These are phyloP conservation scores for Zangia roseola DNA, from an alignment of 768 basidiomycete genomes.

Conservation along the genomic window DNA sequence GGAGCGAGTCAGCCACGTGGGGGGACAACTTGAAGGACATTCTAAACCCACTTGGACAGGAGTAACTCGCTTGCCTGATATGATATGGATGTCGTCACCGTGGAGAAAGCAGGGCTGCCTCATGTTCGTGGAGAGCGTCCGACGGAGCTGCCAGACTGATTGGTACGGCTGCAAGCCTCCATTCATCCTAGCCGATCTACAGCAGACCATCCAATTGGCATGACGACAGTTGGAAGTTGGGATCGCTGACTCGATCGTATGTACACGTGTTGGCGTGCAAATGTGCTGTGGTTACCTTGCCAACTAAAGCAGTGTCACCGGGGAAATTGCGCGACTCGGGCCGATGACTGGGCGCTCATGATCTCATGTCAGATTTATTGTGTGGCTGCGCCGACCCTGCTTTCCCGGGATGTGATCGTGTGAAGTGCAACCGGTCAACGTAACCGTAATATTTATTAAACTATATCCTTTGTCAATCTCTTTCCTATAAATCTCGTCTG, in stretches of 20 bases:
- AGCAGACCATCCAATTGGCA: neutral
- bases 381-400: constrained; percentile 16
- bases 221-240: constrained; percentile 2
- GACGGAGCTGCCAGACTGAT: no score
- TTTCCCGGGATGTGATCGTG: constrained; percentile 12
- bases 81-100: constrained; percentile 2
- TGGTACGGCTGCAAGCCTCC: no score
- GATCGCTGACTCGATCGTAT: no score
- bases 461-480: constrained; percentile 9
- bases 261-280: no score
- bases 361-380: constrained; percentile 1
- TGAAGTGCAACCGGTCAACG: neutral
- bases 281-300: no score
- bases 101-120: constrained; percentile 20
- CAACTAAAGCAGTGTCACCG: no score
- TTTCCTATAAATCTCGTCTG: constrained; percentile 14
- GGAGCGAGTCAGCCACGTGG: no score
- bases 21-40: neutral
- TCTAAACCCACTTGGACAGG: neutral
- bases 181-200: no score
- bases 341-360: no score
- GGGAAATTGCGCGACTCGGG: no score
- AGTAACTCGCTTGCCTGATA: constrained; percentile 5
- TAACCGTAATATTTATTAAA: constrained; percentile 15
- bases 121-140: neutral